Conservation (phyloP, 257 asterid genomes). For the Fraxinus quadrangulata region DNA sequence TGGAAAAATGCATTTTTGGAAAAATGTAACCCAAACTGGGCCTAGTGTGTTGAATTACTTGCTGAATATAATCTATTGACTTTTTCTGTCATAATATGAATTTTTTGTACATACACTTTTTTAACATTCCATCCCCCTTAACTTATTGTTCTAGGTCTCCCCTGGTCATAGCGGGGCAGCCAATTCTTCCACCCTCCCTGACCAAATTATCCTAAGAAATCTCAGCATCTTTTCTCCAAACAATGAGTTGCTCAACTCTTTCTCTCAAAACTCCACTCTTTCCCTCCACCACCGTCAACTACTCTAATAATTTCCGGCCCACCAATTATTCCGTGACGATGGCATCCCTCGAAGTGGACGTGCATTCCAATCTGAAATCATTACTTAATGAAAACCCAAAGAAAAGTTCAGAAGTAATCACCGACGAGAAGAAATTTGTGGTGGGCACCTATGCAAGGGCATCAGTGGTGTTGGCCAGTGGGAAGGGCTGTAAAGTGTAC, state of each 20-base stretch:
- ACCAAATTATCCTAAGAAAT: background rate
- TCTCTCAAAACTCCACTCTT: constrained; percentile 32
- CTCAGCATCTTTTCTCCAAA: background rate
- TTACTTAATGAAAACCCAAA: constrained; percentile 20
- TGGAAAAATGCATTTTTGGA: too few species aligned
- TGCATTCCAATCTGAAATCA: constrained; percentile 28
- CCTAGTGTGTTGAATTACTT: too few species aligned
- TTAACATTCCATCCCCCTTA: too few species aligned
- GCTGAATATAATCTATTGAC: too few species aligned
- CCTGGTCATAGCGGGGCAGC: constrained; percentile 12
- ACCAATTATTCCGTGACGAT: constrained; percentile 25
- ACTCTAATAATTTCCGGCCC: constrained; percentile 26
- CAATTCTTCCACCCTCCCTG: constrained; percentile 6
- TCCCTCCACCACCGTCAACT: constrained; percentile 32
- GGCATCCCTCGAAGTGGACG: constrained; percentile 57
- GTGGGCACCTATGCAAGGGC: constrained; percentile 90
- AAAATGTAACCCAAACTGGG: too few species aligned
- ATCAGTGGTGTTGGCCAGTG: constrained; percentile 67
- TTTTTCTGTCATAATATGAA: too few species aligned
- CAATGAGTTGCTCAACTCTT: constrained; percentile 44
- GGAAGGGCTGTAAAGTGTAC: constrained; percentile 78
- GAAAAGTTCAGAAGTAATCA: constrained; percentile 55
- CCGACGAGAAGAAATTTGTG: constrained; percentile 63
- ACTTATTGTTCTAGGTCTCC: too few species aligned
- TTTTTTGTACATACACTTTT: too few species aligned